Conservation (phyloP, 768 basidiomycete species). For the Suillus fuscotomentosus region DNA sequence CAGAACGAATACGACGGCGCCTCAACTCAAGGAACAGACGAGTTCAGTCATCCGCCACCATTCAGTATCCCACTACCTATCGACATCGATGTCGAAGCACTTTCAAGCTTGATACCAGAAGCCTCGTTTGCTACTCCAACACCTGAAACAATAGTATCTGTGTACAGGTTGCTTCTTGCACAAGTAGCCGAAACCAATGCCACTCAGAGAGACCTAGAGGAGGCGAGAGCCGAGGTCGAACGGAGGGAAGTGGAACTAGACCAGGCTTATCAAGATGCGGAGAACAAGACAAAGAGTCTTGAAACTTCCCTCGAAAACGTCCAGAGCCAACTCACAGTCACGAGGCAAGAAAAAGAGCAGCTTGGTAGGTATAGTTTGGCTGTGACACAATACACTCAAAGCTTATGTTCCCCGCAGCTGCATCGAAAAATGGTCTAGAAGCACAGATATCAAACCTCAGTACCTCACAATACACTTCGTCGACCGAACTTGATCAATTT, state of each 20-base stretch:
- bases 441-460: slow-evolving; percentile 56
- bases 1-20: slow-evolving; percentile 33
- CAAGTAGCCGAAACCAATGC: slow-evolving; percentile 57
- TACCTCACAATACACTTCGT: slow-evolving; percentile 60
- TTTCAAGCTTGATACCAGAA: slow-evolving; percentile 63
- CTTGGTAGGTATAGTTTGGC: slow-evolving; percentile 44
- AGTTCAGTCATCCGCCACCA: slow-evolving; percentile 23
- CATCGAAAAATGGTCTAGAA: slow-evolving; percentile 47
- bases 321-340: slow-evolving; percentile 53
- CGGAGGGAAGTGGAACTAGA: slow-evolving; percentile 82
- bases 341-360: slow-evolving; percentile 63
- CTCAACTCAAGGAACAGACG: slow-evolving; percentile 35
- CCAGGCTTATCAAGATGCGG: slow-evolving; percentile 78
- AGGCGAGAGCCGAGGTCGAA: slow-evolving; percentile 61
- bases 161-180: slow-evolving; percentile 62
- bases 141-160: slow-evolving; percentile 54
- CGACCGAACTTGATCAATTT: slow-evolving; percentile 56
- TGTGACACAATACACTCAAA: slow-evolving; percentile 1
- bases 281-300: slow-evolving; percentile 56
- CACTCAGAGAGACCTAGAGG: slow-evolving; percentile 65
- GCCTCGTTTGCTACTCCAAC: slow-evolving; percentile 53
- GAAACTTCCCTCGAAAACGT: slow-evolving; percentile 50
- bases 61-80: slow-evolving; percentile 52
- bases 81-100: slow-evolving; percentile 63
- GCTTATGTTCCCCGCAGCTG: slow-evolving; percentile 33